A percentile compares a stretch with the other conserved stretches of the same genome.
phyloP scores from a whole-genome alignment of 108 stramenopile species.

The Skeletonema menzelii region DNA sequence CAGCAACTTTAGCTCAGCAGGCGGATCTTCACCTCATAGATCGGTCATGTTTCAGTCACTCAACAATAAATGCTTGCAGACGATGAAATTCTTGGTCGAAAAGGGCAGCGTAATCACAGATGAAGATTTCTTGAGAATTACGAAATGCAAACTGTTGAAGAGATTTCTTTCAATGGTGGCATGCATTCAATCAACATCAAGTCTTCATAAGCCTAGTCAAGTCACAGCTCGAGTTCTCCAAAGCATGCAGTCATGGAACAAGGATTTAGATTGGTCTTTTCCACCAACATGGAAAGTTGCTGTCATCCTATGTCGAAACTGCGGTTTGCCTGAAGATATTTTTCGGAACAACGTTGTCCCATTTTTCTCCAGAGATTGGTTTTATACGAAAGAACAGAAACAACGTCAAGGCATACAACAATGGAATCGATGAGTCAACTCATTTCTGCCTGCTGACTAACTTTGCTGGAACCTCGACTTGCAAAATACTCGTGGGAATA shows the following conservation, averaged over 20 bases:
- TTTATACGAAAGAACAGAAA: constrained; percentile 7
- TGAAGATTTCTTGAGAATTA: constrained; percentile 17
- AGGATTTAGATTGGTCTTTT: constrained; percentile 25
- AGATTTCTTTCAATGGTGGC: constrained; percentile 19
- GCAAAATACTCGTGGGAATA: too few relatives aligned
- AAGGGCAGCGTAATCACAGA: constrained; percentile 33
- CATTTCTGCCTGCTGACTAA: too few relatives aligned
- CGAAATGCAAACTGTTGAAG: neutral
- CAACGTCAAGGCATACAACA: neutral
- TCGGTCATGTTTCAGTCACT: constrained; percentile 20
- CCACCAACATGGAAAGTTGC: constrained; percentile 44
- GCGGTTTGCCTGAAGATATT: constrained; percentile 41
- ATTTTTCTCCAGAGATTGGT: constrained; percentile 31
- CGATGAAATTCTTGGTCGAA: constrained; percentile 24
- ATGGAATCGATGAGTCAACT: too few relatives aligned
- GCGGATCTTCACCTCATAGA: neutral
- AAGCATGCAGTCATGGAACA: constrained; percentile 12
- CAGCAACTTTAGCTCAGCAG: constrained; percentile 8
- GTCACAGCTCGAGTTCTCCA: constrained; percentile 7
- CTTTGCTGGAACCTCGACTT: too few relatives aligned
- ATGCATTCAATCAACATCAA: neutral
- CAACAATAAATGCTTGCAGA: constrained; percentile 20
- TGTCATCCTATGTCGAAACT: constrained; percentile 17
- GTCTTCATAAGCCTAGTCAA: neutral
- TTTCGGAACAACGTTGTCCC: constrained; percentile 30